Evolutionary conservation across 129 eudicot species (phyloP), one percentile per base, ranked within the genome.

Genomic region (Helianthus tuberosus): DNA sequence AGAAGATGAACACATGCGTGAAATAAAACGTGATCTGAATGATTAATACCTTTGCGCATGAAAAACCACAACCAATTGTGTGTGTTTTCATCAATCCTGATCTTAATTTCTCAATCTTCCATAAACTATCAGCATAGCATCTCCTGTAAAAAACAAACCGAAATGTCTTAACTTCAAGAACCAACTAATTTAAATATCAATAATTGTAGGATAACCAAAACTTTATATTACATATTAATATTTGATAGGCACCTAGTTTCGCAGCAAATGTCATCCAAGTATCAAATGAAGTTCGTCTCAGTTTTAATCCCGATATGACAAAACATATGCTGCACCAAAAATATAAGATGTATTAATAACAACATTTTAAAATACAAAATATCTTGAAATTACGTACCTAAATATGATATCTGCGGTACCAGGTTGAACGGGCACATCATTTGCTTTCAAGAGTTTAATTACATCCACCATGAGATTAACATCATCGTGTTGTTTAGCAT

Each of bases 201-300:
- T 36, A 64, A 61, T 12, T 29, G 15, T 41, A 74, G 27, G 15
- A 46, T 47, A 7, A 35, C 38, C 32, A 27, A 15, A 32, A 74
- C 2, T 29, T 29, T 29, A 29, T 29, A 1, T 29, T 29, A 3
- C 1, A 29, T 29, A 29, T 69, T 7, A 3, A n/a, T n/a, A n/a
- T n/a, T n/a, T n/a, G n/a, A n/a, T n/a, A n/a, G n/a, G n/a, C n/a
- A n/a, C n/a, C n/a, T n/a, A n/a, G n/a, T n/a, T n/a, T n/a, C n/a
- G n/a, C n/a, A n/a, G 97, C 89, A 86, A 82, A 91, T 35, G 87
- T 83, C 99, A 94, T 94, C 99, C 97, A 94, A 13, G 68, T 71
- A 73, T 85, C 92, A 76, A 86, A 85, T 62, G 97, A 82, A 58
- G 86, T 75, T 78, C 84, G 79, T 32, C 99, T 83, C 69, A 95